phyloP scores from a whole-genome alignment of 2,329 filamentous ascomycete species.

The Sphaerulina populicola region DNA sequence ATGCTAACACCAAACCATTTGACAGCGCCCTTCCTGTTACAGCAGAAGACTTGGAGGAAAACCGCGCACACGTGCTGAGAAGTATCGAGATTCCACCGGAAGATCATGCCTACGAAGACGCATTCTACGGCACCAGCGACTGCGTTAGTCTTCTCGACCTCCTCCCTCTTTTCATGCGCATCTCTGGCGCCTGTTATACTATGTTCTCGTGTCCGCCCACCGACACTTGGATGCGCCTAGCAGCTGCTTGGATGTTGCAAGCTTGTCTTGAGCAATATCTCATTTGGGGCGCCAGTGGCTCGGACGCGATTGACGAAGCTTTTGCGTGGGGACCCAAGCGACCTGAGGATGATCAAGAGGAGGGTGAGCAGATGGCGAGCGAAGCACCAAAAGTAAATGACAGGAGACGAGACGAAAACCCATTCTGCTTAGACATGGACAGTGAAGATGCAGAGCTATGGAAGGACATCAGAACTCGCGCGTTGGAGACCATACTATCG shows the following conservation, averaged over 20 bases:
- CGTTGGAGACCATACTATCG: conserved; percentile 27
- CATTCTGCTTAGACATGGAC: conserved; percentile 17
- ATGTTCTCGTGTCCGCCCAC: conserved; percentile 32
- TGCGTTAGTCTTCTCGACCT: conserved; percentile 36
- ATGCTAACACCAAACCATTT: conserved; percentile 8
- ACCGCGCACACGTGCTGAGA: conserved; percentile 23
- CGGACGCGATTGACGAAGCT: conserved; percentile 36
- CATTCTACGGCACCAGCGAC: conserved; percentile 32
- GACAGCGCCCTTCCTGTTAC: conserved; percentile 15
- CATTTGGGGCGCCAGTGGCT: conserved; percentile 32
- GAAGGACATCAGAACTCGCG: conserved; percentile 32
- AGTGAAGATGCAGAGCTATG: conserved; percentile 32
- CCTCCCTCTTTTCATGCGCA: conserved; percentile 42
- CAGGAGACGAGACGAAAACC: conserved; percentile 6
- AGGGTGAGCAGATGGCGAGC: conserved; percentile 4
- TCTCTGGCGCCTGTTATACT: conserved; percentile 37
- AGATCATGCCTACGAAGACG: conserved; percentile 21
- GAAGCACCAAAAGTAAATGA: neutral
- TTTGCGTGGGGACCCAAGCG: conserved; percentile 40
- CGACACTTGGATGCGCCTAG: conserved; percentile 39
- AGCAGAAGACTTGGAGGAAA: conserved; percentile 16
- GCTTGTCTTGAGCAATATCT: conserved; percentile 44
- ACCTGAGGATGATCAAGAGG: conserved; percentile 22
- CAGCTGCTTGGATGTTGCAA: conserved; percentile 44
- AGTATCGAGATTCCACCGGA: conserved; percentile 20